phyloP scores from a whole-genome alignment of 306 rosid species.

The Phaseolus lunatus region DNA sequence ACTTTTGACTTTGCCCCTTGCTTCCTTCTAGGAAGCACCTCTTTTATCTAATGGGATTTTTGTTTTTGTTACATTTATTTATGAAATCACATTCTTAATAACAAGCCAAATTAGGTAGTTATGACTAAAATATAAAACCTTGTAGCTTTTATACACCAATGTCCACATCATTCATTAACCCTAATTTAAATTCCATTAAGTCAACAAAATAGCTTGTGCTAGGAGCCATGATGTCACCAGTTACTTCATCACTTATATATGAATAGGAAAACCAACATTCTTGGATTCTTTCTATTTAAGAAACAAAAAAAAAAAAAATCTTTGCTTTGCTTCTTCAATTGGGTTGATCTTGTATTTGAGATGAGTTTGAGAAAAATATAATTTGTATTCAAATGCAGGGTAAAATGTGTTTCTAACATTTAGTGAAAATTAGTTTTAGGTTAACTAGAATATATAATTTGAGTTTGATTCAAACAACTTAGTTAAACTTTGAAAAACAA shows the following conservation, averaged over 20 bases:
- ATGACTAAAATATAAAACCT: slow-evolving; percentile 23
- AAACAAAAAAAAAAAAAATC: slow-evolving; percentile 15
- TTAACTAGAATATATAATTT: too few relatives aligned
- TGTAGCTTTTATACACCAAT: slow-evolving; percentile 10
- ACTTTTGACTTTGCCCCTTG: slow-evolving; percentile 50
- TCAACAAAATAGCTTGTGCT: slow-evolving; percentile 12
- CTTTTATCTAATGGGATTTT: background rate
- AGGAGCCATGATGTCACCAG: slow-evolving; percentile 12
- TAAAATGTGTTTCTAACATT: too few relatives aligned
- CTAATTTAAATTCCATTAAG: slow-evolving; percentile 28
- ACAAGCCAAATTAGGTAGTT: slow-evolving; percentile 15
- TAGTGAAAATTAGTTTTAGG: too few relatives aligned
- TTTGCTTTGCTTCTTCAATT: background rate
- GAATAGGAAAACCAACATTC: background rate
- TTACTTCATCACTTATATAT: background rate
- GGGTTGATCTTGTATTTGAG: background rate
- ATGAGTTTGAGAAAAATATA: too few relatives aligned
- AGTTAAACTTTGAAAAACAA: too few relatives aligned
- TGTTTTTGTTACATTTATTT: slow-evolving; percentile 13
- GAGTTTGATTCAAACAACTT: too few relatives aligned
- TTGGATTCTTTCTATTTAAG: slow-evolving; percentile 29
- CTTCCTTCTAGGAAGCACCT: slow-evolving; percentile 55
- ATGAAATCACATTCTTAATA: slow-evolving; percentile 27
- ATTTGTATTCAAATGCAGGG: too few relatives aligned
- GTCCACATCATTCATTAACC: slow-evolving; percentile 28